Base-by-base conservation (phyloP, 192 early-diverging fungal genomes). In the Entomortierella parvispora region DNA sequence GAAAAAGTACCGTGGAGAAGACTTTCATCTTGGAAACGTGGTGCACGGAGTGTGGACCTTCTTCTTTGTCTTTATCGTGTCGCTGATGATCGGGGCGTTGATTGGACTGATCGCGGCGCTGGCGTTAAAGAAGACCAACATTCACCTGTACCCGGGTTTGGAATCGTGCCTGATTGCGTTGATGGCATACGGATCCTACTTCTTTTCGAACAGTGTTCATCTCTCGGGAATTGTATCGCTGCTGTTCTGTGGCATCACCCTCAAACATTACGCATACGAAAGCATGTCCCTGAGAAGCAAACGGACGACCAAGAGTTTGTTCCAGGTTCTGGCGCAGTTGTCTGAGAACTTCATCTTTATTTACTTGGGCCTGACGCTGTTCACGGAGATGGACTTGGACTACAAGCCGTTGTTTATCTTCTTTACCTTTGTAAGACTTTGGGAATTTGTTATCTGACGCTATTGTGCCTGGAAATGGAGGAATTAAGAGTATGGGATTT, bases 271-370 rank as follows among this genome's bases (percentile, higher is more conserved):
- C 72, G 93, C 92, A 0, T 96, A 95, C 82, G 87, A 92, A 58
- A 96, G 95, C 79, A 90, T 99, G 90, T 93, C 92, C 11, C 60
- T 81, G 17, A 82, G 86, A 12, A 92, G 89, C 52, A 87, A 93
- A 74, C 76, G 90, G 29, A 94, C 96, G 2, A 96, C 95, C 34
- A 92, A 92, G 66, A 93, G 93, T 62, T 86, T 99, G 83, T 98
- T 98, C 83, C 89, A 93, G 28, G 91, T 98, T n/a, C 81, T 99
- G 25, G 89, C 93, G 1, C 93, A 96, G 58, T 83, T 99, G 28
- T 92, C 94, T 0, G 97, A 99, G 72, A 98, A 97, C 65, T 99
- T 99, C 80, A 92, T 98, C 65, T 99, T 98, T 72, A 95, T 99
- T 49, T 98, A 97, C 74, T 83, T 99, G 31, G 97, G 96, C 8